Base-by-base conservation (phyloP, 495 filamentous ascomycete genomes). In the Hypoxylon rickii region DNA sequence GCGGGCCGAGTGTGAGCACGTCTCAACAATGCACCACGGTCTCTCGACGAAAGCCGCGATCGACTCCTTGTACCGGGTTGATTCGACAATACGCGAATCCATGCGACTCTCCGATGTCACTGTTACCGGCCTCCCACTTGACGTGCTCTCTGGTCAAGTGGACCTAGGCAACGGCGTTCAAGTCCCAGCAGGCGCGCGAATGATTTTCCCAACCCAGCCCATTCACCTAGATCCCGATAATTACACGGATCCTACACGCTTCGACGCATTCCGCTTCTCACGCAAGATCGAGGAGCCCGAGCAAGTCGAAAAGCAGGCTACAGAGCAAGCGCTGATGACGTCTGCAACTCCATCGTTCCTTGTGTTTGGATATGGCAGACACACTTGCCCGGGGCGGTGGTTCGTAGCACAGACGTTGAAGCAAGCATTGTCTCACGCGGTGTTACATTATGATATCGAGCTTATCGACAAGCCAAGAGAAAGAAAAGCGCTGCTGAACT, bases 181-280 rank as follows among this genome's bases (percentile, higher is more conserved):
- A 10, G 11, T 33, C 37, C 11, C 11, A 4, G 3, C 18, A 20
- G 44, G 32, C 12, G 12, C 16, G 6, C 44, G 44, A 3, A 31
- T 54, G 33, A 21, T 24, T 0, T 53, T 45, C 13, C 55, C 55
- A 0, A 24, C 41, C 3, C 55, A 59, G 13, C 3, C 16, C 2
- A 52, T 58, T n/a, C 55, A 58, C 31, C 36, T 38, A 1, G 55
- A 59, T 18, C 48, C 48, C 3, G 41, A 54, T 2, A 12, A 46
- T 33, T 46, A 39, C 19, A 19, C 39, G 18, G 10, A 59, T 18
- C 55, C 55, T 10, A 1, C 15, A 8, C 18, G 20, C 1, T 58
- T 29, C 18, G 48, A 58, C 22, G 47, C 55, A 0, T 53, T 58
- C 31, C 55, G 55, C 21, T 58, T 58, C 20, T 58, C 55, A 7